Evolutionary conservation across 768 basidiomycete species (phyloP), one percentile per base, ranked within the genome.

Genomic region (Mycena filopes): DNA sequence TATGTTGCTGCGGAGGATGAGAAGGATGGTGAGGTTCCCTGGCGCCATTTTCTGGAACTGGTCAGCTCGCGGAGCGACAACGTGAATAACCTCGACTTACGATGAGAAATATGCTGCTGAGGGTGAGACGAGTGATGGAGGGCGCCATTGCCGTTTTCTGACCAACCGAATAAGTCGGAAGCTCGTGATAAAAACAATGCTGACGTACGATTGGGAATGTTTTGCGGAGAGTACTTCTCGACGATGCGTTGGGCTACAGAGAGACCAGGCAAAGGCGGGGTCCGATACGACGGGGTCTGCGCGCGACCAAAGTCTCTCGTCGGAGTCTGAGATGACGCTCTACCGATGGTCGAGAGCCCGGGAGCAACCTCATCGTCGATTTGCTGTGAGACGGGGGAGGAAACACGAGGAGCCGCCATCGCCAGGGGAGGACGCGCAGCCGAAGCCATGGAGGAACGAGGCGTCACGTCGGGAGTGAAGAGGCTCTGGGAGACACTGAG

Each of bases 401-500:
- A 23, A 55, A 21, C 16, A 16, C 26, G 43, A 23, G 57, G 42
- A 29, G 43, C 33, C 15, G 3, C 21, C 28, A 41, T 20, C 10
- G 25, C 46, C 29, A 26, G n/a, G 20, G 46, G 23, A 21, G 33
- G 13, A 18, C 48, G 63, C 36, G 47, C 26, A 29, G 59, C 23
- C 10, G 49, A 16, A 13, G 46, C 20, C 20, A 28, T 25, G 16
- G 29, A 13, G 29, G 58, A 55, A 41, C 60, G 64, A 48, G 64
- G 64, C 12, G 64, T 65, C 45, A 36, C 40, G 51, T 59, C 60
- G n/a, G 65, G 60, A 48, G 60, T 66, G 36, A 66, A 66, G 43
- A 66, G 65, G 31, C 65, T 57, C 43, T 66, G 60, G 25, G 60
- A 57, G 12, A 26, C 48, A 31, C 38, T 42, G 9, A 66, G 55